Conservation (phyloP, 176 grass and related monocot genomes). For the Eleusine indica region DNA sequence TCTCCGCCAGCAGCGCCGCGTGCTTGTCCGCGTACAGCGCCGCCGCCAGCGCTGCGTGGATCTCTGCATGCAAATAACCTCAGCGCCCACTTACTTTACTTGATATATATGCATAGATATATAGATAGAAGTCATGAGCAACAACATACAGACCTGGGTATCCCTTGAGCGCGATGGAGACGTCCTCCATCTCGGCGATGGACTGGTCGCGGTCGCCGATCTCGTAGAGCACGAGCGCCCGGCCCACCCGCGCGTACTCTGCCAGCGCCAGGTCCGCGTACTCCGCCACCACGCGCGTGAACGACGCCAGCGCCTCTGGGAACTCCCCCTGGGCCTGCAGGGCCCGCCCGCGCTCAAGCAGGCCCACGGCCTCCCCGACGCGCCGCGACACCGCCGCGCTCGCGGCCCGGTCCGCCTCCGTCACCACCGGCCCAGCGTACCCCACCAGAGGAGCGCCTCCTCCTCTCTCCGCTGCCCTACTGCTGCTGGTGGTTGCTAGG, state of each 20-base stretch:
- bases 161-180: slow-evolving; percentile 88
- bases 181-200: slow-evolving; percentile 98
- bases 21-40: slow-evolving; percentile 94
- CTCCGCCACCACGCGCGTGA: slow-evolving; percentile 69
- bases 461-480: background rate
- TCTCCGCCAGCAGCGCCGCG: slow-evolving; percentile 11
- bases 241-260: slow-evolving; percentile 90
- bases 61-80: slow-evolving; percentile 39
- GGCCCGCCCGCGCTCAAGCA: slow-evolving; percentile 66
- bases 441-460: background rate
- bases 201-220: slow-evolving; percentile 90
- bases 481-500: slow-evolving; percentile 1
- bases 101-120: background rate
- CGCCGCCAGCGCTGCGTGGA: slow-evolving; percentile 92
- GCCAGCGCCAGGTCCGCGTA: slow-evolving; percentile 80
- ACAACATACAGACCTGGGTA: slow-evolving; percentile 58
- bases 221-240: slow-evolving; percentile 88
- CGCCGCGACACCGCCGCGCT: slow-evolving; percentile 62
- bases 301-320: slow-evolving; percentile 63
- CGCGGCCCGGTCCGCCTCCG: slow-evolving; percentile 49
- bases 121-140: background rate
- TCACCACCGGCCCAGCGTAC: slow-evolving; percentile 29
- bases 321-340: slow-evolving; percentile 94
- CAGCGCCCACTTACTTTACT: background rate
- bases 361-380: slow-evolving; percentile 60